A percentile compares a stretch with the other conserved stretches of the same genome.
phyloP scores from a whole-genome alignment of 352 stramenopile species.

The Globisporangium viniferum region DNA sequence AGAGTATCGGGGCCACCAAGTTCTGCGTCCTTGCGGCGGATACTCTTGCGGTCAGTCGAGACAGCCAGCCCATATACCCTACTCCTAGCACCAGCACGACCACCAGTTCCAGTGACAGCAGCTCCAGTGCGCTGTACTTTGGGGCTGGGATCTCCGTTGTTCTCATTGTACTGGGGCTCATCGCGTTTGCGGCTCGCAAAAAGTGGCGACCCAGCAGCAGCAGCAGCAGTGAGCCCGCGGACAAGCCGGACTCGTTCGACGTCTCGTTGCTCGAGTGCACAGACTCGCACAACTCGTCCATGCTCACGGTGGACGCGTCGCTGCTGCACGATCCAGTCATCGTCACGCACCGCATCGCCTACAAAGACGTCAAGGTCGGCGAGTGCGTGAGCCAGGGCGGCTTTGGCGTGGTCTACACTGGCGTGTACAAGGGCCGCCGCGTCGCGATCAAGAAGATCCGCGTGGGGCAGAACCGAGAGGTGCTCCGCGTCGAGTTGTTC shows the following conservation, averaged over 20 bases:
- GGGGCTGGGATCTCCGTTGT: background rate
- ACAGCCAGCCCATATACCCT: too few species aligned
- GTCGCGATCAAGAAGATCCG: constrained; percentile 30
- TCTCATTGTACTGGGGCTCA: background rate
- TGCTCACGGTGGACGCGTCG: background rate
- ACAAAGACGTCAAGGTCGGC: constrained; percentile 8
- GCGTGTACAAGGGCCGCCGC: constrained; percentile 12
- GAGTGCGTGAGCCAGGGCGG: constrained; percentile 19
- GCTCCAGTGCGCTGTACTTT: background rate
- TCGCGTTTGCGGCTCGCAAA: background rate
- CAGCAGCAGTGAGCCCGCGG: too few species aligned
- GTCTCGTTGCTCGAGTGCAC: constrained; percentile 3
- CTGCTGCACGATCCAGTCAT: constrained; percentile 19
- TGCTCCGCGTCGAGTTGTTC: constrained; percentile 23
- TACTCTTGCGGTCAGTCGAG: too few species aligned
- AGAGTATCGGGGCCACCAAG: too few species aligned
- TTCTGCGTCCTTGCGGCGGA: background rate
- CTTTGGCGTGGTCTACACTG: constrained; percentile 28
- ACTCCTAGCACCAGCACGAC: too few species aligned
- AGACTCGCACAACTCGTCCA: background rate
- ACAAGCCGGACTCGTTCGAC: background rate
- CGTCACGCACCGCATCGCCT: constrained; percentile 13
- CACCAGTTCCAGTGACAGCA: too few species aligned
- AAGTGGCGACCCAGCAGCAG: background rate
- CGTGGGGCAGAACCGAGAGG: background rate